These are phyloP conservation scores for Acanthamoeba healyi DNA, from an alignment of 208 protist species.

Conservation along the genomic window DNA sequence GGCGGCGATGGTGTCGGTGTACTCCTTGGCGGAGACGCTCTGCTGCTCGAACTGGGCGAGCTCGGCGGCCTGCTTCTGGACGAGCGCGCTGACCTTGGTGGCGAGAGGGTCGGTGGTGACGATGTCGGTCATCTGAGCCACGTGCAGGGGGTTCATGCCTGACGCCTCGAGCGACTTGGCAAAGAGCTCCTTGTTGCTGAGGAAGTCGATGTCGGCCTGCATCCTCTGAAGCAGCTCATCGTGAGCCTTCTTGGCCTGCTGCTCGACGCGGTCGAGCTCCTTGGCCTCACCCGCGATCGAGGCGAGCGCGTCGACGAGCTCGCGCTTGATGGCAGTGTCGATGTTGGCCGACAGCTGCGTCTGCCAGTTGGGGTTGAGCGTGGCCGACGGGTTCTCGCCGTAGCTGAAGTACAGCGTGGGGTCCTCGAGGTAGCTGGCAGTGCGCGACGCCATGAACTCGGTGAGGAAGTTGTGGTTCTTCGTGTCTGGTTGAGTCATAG, in stretches of 20 bases:
- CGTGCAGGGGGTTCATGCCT: slow-evolving; percentile 8
- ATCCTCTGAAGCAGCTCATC: slow-evolving; percentile 31
- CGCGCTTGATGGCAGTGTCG: background rate
- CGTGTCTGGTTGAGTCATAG: background rate
- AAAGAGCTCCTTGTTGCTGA: slow-evolving; percentile 38
- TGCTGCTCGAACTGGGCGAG: background rate
- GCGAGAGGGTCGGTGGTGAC: slow-evolving; percentile 51
- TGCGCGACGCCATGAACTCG: slow-evolving; percentile 51
- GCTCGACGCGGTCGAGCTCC: background rate
- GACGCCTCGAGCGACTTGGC: slow-evolving; percentile 8
- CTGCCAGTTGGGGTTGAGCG: background rate
- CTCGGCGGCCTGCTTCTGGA: slow-evolving; percentile 22
- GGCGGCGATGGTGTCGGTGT: background rate
- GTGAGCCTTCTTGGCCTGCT: slow-evolving; percentile 8
- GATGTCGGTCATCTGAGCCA: slow-evolving; percentile 55
- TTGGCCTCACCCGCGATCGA: slow-evolving; percentile 1
- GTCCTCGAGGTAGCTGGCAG: slow-evolving; percentile 58
- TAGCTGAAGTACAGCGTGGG: slow-evolving; percentile 64
- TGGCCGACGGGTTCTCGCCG: slow-evolving; percentile 44
- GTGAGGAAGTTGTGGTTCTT: slow-evolving; percentile 59
- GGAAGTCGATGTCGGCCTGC: slow-evolving; percentile 27
- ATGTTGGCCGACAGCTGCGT: background rate
- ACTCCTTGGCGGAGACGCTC: background rate
- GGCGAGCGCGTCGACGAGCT: background rate
- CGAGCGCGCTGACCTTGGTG: background rate